Percentiles rank a stretch among this genome's conserved stretches.
These are phyloP conservation scores for Thecaphora thlaspeos DNA, from an alignment of 1,284 basidiomycete genomes.

Conservation along the genomic window DNA sequence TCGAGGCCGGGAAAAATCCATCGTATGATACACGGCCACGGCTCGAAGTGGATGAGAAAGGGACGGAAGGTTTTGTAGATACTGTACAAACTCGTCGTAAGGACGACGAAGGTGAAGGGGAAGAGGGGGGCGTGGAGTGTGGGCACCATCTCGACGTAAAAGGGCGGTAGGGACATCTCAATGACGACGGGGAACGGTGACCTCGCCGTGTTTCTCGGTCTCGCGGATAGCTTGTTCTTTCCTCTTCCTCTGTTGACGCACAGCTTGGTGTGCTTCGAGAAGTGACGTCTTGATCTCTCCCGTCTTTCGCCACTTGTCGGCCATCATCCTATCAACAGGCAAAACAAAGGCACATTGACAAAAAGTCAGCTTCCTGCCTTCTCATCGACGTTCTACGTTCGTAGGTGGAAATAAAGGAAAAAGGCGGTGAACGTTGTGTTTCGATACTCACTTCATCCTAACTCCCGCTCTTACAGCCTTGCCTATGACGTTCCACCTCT, in stretches of 20 bases:
- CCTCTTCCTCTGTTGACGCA: constrained; percentile 9
- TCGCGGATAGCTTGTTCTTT: background rate
- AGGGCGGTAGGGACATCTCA: no score
- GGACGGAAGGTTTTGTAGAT: no score
- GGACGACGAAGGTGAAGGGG: no score
- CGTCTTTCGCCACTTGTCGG: constrained; percentile 5
- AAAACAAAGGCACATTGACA: background rate
- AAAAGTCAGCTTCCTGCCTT: background rate
- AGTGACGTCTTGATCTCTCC: constrained; percentile 14
- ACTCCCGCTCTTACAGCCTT: constrained; percentile 13
- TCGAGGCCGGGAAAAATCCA: no score
- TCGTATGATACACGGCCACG: no score
- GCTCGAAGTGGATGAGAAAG: no score
- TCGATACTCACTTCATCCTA: constrained; percentile 13
- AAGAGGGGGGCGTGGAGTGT: no score
- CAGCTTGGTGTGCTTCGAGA: constrained; percentile 18
- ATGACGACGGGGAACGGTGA: no score
- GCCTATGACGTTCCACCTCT: constrained; percentile 19
- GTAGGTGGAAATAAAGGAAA: no score
- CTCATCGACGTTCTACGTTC: no score
- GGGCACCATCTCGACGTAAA: no score
- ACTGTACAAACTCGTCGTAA: no score
- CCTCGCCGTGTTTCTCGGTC: background rate
- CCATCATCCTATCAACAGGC: constrained; percentile 1
- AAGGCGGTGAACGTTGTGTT: background rate